Base-by-base conservation (phyloP, 768 basidiomycete species). In the Ramaria sp. region DNA sequence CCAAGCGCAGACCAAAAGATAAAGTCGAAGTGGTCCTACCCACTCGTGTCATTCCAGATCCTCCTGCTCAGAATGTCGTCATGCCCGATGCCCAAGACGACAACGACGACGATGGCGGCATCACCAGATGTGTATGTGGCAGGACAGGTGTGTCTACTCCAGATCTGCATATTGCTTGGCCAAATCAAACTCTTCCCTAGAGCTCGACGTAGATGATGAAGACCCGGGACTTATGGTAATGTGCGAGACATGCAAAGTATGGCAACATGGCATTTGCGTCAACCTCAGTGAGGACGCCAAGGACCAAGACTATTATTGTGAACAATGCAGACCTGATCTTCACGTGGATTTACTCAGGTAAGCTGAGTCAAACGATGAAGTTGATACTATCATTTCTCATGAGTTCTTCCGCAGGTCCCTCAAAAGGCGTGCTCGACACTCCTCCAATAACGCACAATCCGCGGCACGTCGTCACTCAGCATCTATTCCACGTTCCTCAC, bases 211-310 rank as follows among this genome's bases (percentile, higher is more conserved):
- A 10, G 47, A 50, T 25, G 78, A 80, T 50, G 83, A 85, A 65
- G 89, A 88, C 50, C 89, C 91, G 47, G 93, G 91, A 66, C 89
- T 95, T 71, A 96, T 97, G 90, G 91, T 97, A 49, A 88, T 92
- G 67, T 99, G 95, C 70, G 95, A 98, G 70, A 83, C 76, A 42
- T 99, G 95, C 73, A 88, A 93, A 63, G 90, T 89, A 53, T 99
- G 95, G 95, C 95, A 99, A 70, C 95, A 99, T 66, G 93, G 93
- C 3, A 76, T 83, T 9, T 99, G 96, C 71, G 91, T 99, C 82
- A 95, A 93, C 39, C 88, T 88, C 67, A 78, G 79, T 32, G 83
- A 86, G 63, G 81, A 81, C 62, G 76, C 86, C 41, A 81, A 79
- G 63, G 76, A 79, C 65, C 79, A 79, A 59, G 85, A 91, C 67